These are phyloP conservation scores for Mangifera indica DNA, from an alignment of 345 rosid genomes.

Conservation along the genomic window DNA sequence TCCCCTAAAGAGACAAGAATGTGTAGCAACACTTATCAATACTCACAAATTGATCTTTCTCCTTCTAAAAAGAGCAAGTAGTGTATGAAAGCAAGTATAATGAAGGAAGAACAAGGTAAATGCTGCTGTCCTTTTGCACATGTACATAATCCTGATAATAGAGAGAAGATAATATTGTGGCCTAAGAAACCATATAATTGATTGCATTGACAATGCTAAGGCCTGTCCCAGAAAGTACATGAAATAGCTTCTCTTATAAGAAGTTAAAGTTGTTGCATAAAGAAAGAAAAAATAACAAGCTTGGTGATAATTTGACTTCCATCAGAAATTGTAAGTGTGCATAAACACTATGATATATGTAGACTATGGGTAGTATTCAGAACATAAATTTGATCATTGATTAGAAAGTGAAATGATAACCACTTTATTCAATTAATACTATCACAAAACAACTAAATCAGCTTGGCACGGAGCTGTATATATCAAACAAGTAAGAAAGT, in stretches of 20 bases:
- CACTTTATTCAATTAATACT: no score
- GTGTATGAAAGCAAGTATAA: background rate
- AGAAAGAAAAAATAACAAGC: background rate
- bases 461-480: background rate
- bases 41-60: background rate
- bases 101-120: background rate
- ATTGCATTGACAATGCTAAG: background rate
- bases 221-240: background rate
- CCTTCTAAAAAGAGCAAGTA: background rate
- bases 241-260: background rate
- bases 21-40: constrained; percentile 2
- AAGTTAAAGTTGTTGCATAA: no score
- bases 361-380: background rate
- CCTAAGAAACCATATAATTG: background rate
- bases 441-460: no score
- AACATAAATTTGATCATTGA: no score
- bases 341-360: background rate
- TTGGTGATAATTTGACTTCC: background rate
- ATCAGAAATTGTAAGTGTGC: background rate
- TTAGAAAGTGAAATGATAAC: no score
- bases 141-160: background rate
- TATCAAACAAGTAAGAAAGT: no score
- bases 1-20: constrained; percentile 47
- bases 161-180: background rate
- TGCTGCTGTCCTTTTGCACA: background rate